phyloP scores from a whole-genome alignment of 1,139 yeast genomes.

The Keqinozyma sinolaborantium region DNA sequence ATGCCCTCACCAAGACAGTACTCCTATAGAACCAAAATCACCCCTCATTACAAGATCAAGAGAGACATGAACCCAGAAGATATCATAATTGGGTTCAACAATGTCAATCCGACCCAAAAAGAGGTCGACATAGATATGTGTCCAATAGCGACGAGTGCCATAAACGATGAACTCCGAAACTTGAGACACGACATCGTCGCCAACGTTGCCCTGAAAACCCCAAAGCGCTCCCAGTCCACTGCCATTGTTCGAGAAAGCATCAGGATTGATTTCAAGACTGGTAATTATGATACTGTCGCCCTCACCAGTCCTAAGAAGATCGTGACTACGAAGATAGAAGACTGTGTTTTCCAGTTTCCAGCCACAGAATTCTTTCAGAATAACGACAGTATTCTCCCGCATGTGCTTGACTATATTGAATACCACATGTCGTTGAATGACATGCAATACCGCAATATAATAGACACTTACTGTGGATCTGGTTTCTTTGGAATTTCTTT shows the following conservation, averaged over 20 bases:
- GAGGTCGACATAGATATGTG: slow-evolving; percentile 89
- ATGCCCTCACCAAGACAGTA: slow-evolving; percentile 55
- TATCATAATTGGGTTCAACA: slow-evolving; percentile 29
- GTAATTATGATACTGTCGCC: slow-evolving; percentile 23
- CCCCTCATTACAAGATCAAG: slow-evolving; percentile 78
- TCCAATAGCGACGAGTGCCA: slow-evolving; percentile 74
- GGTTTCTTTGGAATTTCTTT: slow-evolving; percentile 44
- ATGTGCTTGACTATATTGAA: slow-evolving; percentile 29
- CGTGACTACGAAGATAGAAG: slow-evolving; percentile 75
- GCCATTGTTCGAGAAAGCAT: slow-evolving; percentile 30
- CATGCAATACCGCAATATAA: slow-evolving; percentile 22
- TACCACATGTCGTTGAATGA: slow-evolving; percentile 15
- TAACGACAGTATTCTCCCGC: slow-evolving; percentile 58
- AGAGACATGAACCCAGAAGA: slow-evolving; percentile 1
- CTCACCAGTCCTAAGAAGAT: slow-evolving; percentile 70
- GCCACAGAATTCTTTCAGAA: slow-evolving; percentile 97
- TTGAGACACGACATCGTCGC: slow-evolving; percentile 2
- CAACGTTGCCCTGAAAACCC: neutral
- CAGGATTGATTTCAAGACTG: slow-evolving; percentile 27
- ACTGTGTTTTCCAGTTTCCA: slow-evolving; percentile 75
- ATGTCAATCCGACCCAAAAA: slow-evolving; percentile 55
- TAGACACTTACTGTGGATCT: slow-evolving; percentile 47
- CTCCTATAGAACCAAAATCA: slow-evolving; percentile 82
- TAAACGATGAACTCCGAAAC: slow-evolving; percentile 39
- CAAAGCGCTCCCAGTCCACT: slow-evolving; percentile 7